Evolutionary conservation across 768 basidiomycete species (phyloP).

Genomic region (Suillus variegatus): DNA sequence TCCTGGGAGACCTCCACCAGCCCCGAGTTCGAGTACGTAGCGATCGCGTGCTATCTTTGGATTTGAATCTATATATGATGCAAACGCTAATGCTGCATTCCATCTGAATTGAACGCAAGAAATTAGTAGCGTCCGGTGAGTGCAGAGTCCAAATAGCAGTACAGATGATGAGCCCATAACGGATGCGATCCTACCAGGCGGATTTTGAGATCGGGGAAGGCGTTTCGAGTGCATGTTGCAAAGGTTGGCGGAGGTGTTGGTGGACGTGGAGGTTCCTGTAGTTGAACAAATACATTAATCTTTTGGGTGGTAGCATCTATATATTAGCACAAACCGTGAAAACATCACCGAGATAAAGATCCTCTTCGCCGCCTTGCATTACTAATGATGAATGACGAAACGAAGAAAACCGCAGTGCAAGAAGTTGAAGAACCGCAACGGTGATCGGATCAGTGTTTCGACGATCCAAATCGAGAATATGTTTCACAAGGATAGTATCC

Average conservation of each 20-base stretch:
- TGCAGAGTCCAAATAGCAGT: constrained; percentile 13
- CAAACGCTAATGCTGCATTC: constrained; percentile 78
- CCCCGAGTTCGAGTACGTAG: constrained; percentile 85
- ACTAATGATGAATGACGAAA: neutral
- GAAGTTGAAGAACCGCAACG: neutral
- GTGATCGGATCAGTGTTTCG: neutral
- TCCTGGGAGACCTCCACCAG: constrained; percentile 88
- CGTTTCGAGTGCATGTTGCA: constrained; percentile 47
- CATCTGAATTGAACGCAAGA: constrained; percentile 49
- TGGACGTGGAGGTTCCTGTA: constrained; percentile 62
- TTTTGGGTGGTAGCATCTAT: neutral
- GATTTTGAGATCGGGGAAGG: constrained; percentile 46
- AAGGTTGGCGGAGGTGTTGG: constrained; percentile 65
- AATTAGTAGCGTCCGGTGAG: neutral
- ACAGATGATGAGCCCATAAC: constrained; percentile 84
- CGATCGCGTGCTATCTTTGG: constrained; percentile 43
- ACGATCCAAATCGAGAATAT: neutral
- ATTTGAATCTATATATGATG: constrained; percentile 65
- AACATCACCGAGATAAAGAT: constrained; percentile 42
- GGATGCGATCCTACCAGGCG: constrained; percentile 78
- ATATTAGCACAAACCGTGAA: constrained; percentile 47
- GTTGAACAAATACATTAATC: neutral
- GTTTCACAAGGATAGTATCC: neutral
- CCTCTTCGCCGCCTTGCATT: constrained; percentile 28
- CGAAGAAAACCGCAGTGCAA: neutral